Conservation (phyloP, 106 monocot species). For the Allium cepa region DNA sequence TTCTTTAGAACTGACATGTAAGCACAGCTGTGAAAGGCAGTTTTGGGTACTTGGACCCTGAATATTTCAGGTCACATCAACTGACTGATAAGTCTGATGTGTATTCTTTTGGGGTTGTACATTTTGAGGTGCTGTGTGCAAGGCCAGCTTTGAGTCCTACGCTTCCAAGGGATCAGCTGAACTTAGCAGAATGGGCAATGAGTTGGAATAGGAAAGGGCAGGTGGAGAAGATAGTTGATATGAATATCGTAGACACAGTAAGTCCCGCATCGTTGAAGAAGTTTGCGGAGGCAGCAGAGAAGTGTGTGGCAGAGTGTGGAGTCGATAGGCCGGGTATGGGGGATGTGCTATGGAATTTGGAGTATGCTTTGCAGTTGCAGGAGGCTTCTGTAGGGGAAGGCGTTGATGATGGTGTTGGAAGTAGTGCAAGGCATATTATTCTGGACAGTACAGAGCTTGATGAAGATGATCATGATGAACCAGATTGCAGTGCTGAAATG, state of each 20-base stretch:
- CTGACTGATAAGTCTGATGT: constrained; percentile 70
- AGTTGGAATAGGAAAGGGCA: constrained; percentile 35
- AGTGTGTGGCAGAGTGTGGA: constrained; percentile 61
- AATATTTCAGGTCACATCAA: constrained; percentile 61
- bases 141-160: constrained; percentile 45
- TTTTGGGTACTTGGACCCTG: constrained; percentile 54
- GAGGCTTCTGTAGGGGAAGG: constrained; percentile 37
- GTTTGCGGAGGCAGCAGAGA: constrained; percentile 66
- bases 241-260: constrained; percentile 21
- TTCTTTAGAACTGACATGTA: constrained; percentile 52
- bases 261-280: constrained; percentile 44
- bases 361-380: constrained; percentile 62
- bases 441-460: neutral
- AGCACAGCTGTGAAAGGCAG: constrained; percentile 77
- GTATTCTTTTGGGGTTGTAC: constrained; percentile 70
- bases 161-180: constrained; percentile 52
- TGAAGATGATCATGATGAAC: constrained; percentile 3
- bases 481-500: too few species aligned
- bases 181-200: constrained; percentile 64
- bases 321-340: constrained; percentile 63
- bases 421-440: constrained; percentile 9
- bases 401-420: constrained; percentile 13
- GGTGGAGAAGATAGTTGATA: constrained; percentile 55
- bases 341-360: constrained; percentile 71
- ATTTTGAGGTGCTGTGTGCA: constrained; percentile 55